Evolutionary conservation across 164 flowering plant genomes (phyloP).

Genomic region (Vitis cinerea): DNA sequence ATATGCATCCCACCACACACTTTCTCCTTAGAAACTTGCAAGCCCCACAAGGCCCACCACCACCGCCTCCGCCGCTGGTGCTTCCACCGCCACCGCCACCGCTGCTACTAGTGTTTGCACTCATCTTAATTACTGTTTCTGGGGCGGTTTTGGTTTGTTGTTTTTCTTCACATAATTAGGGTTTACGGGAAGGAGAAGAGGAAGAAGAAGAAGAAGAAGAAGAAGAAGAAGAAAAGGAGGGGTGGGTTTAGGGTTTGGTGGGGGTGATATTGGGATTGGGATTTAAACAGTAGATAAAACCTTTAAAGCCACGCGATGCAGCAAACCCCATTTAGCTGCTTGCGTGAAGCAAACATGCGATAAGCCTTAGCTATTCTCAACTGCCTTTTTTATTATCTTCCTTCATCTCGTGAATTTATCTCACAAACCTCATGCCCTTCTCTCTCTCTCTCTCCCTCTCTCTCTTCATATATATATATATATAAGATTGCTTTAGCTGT

Average conservation of each 20-base stretch:
- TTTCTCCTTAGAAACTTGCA: constrained; percentile 92
- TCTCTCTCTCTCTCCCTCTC: constrained; percentile 11
- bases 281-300: constrained; percentile 28
- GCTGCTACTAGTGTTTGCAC: constrained; percentile 36
- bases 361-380: constrained; percentile 31
- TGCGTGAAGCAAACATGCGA: constrained; percentile 99
- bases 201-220: constrained; percentile 8
- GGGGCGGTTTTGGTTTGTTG: not conserved
- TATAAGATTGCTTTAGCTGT: not conserved
- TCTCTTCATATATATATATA: not conserved
- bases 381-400: constrained; percentile 18
- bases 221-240: not conserved
- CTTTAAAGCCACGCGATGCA: constrained; percentile 78
- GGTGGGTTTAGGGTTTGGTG: constrained; percentile 21
- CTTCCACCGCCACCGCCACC: constrained; percentile 25
- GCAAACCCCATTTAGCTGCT: constrained; percentile 60
- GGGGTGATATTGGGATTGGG: constrained; percentile 7
- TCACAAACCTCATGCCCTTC: constrained; percentile 9
- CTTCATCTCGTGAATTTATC: constrained; percentile 35
- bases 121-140: constrained; percentile 24
- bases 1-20: constrained; percentile 83
- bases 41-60: constrained; percentile 92
- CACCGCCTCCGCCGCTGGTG: constrained; percentile 31
- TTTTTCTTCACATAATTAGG: constrained; percentile 12
- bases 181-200: constrained; percentile 9